Evolutionary conservation across 1,139 yeast genomes (phyloP).

Genomic region (Hyphopichia khmerensis): DNA sequence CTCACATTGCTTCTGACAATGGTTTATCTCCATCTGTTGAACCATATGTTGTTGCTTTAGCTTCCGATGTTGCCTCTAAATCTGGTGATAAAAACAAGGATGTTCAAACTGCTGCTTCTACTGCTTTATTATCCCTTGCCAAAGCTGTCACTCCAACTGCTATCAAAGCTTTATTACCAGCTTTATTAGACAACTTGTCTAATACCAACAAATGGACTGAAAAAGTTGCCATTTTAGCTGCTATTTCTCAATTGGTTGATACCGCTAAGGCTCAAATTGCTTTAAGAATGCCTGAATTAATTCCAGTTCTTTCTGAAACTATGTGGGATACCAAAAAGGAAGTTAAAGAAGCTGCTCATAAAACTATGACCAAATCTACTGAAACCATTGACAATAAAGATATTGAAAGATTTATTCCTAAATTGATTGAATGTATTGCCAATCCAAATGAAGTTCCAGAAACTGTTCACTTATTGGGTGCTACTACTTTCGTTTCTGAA

Average conservation of each 20-base stretch:
- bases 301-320: constrained; percentile 96
- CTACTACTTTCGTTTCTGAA: constrained; percentile 98
- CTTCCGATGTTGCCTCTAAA: constrained; percentile 67
- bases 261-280: constrained; percentile 95
- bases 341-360: constrained; percentile 94
- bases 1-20: constrained; percentile 79
- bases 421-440: constrained; percentile 94
- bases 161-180: constrained; percentile 86
- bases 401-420: constrained; percentile 98
- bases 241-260: constrained; percentile 85
- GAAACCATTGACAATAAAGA: constrained; percentile 99
- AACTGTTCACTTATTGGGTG: constrained; percentile 98
- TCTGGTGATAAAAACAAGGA: constrained; percentile 90
- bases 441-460: constrained; percentile 97
- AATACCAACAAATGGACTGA: constrained; percentile 95
- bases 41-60: constrained; percentile 84
- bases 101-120: constrained; percentile 65
- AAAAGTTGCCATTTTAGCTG: constrained; percentile 86
- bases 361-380: constrained; percentile 93
- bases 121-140: constrained; percentile 76
- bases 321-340: constrained; percentile 99
- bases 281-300: constrained; percentile 98
- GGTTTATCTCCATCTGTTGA: constrained; percentile 89
- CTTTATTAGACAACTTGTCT: constrained; percentile 65
- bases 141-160: constrained; percentile 88